Conservation (phyloP, 495 filamentous ascomycete species). For the Copromyces sp. region DNA sequence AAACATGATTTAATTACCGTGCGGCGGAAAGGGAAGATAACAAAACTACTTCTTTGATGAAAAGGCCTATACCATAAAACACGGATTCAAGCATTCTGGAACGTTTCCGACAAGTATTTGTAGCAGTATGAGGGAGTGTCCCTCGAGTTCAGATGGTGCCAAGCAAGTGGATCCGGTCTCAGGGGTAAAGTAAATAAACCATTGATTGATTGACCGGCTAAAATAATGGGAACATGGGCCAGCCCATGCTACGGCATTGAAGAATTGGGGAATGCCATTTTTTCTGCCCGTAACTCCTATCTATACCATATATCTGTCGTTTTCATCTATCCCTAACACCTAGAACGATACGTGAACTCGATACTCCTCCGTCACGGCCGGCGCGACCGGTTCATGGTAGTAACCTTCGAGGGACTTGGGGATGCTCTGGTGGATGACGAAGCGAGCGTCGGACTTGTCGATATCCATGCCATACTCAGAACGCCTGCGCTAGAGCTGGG, state of each 20-base stretch:
- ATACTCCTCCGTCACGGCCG: not conserved
- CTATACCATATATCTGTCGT: not conserved
- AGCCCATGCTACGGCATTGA: not conserved
- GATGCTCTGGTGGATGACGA: too few species aligned
- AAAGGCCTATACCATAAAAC: not conserved
- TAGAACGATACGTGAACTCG: not conserved
- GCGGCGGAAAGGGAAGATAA: not conserved
- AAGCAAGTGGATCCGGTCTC: not conserved
- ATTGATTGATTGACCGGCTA: not conserved
- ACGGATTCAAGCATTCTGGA: not conserved
- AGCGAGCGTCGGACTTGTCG: too few species aligned
- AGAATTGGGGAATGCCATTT: not conserved
- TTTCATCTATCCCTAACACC: not conserved
- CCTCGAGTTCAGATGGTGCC: not conserved
- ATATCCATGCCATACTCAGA: not conserved
- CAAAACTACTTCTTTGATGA: not conserved
- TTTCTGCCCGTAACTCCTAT: not conserved
- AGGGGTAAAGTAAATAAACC: not conserved
- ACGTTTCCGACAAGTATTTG: not conserved
- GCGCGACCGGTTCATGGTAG: too few species aligned
- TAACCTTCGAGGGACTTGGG: too few species aligned
- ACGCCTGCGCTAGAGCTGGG: slow-evolving; percentile 66
- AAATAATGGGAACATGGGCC: not conserved
- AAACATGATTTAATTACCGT: not conserved
- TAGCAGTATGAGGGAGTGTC: not conserved